Evolutionary conservation across 768 basidiomycete genomes (phyloP), one percentile per base, ranked within the genome.

Genomic region (Naganishia friedmannii): DNA sequence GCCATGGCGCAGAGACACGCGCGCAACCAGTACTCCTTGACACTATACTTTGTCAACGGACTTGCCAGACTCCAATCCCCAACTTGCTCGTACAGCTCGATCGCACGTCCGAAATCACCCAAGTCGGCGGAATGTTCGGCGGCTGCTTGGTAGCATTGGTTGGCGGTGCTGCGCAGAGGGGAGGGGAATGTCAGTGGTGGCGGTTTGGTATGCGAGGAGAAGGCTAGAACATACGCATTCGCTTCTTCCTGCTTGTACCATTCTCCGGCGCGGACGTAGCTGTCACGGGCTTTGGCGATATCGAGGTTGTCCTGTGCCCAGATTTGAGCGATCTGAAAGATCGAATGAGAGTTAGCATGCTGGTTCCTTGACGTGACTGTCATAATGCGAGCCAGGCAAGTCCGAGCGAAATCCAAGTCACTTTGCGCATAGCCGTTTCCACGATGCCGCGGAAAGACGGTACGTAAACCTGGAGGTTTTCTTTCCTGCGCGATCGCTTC

Each of bases 211-310:
- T n/a, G 37, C 56, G 53, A 21, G 29, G 26, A 7, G 12, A 58
- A 10, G 54, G 79, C 92, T 80, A 15, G 42, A 13, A 42, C 42
- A 2, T 83, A 96, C 95, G 95, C 93, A 73, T 87, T 86, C 15
- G 96, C 93, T 83, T 98, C 96, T 82, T 99, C 96, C 76, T 93
- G 90, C n/a, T 88, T 85, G 83, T 99, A 98, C 92, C 95, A 95
- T 51, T 99, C 93, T 29, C 89, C 95, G 15, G 96, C 96, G 58
- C 90, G 85, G 78, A 89, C 89, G 75, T 88, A 93, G 82, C 91
- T 92, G 70, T 97, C 93, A 77, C 92, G 91, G 66, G 93, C 93
- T 75, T 88, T 90, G 17, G 86, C 86, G 37, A 94, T 83, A 53
- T 82, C 79, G 45, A 81, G 70, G 26, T 77, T 77, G 80, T 96